A percentile compares a stretch with the other conserved stretches of the same genome.
Conservation (phyloP, 2,329 filamentous ascomycete genomes). For the Curvularia sp. region DNA sequence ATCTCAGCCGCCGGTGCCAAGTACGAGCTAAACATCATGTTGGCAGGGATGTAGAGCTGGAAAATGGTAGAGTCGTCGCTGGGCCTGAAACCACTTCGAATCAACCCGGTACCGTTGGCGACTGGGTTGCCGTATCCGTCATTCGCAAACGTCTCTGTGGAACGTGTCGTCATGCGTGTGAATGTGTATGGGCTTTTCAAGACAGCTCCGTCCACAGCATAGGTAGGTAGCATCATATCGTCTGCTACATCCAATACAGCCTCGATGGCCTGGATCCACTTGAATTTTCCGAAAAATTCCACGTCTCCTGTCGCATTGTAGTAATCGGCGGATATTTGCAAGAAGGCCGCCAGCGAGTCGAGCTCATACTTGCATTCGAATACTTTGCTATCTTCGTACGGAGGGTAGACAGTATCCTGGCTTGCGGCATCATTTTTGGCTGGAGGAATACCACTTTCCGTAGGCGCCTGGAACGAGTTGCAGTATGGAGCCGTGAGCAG, state of each 20-base stretch:
- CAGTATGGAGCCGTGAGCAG: slow-evolving; percentile 65
- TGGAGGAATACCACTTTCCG: slow-evolving; percentile 54
- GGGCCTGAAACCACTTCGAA: slow-evolving; percentile 59
- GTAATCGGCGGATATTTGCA: slow-evolving; percentile 59
- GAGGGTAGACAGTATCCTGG: slow-evolving; percentile 53
- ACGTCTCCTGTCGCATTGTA: slow-evolving; percentile 57
- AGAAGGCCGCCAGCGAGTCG: slow-evolving; percentile 60
- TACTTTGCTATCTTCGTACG: slow-evolving; percentile 53
- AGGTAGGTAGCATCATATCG: slow-evolving; percentile 58
- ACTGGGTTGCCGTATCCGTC: slow-evolving; percentile 59
- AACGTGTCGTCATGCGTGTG: slow-evolving; percentile 52
- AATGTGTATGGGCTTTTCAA: slow-evolving; percentile 56
- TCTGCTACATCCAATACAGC: slow-evolving; percentile 55
- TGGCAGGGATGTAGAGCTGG: slow-evolving; percentile 58
- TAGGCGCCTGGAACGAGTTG: slow-evolving; percentile 61
- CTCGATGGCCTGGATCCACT: slow-evolving; percentile 57
- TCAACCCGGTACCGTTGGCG: slow-evolving; percentile 57
- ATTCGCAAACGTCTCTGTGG: slow-evolving; percentile 61
- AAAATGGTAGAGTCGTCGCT: slow-evolving; percentile 60
- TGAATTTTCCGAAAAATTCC: slow-evolving; percentile 57
- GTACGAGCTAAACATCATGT: slow-evolving; percentile 76
- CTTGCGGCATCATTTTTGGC: slow-evolving; percentile 50
- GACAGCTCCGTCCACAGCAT: slow-evolving; percentile 55
- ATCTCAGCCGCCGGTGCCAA: slow-evolving; percentile 62
- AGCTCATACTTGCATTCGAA: slow-evolving; percentile 64